phyloP scores from a whole-genome alignment of 257 asterid genomes.

The Linaria vulgaris region DNA sequence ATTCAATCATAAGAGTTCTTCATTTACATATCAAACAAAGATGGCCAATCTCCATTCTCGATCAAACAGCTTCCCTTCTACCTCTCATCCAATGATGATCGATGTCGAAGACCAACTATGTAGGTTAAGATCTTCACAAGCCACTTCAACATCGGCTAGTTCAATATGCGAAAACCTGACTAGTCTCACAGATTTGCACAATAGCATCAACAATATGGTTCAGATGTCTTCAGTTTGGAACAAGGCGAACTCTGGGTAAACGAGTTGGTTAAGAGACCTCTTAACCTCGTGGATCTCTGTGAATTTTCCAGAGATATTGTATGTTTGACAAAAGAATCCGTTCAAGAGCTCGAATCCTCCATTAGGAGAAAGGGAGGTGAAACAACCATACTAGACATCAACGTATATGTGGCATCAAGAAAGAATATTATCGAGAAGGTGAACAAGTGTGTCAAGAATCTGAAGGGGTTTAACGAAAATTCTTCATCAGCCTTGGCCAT shows the following conservation, averaged over 20 bases:
- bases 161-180: conserved; percentile 26
- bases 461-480: conserved; percentile 1
- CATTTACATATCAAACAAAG: background rate
- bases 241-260: conserved; percentile 20
- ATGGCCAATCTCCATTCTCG: conserved; percentile 32
- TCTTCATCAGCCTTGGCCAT: conserved; percentile 5
- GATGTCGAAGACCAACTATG: conserved; percentile 24
- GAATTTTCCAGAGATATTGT: conserved; percentile 23
- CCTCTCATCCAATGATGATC: conserved; percentile 34
- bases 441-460: conserved; percentile 29
- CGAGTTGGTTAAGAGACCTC: conserved; percentile 34
- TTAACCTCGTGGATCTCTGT: conserved; percentile 33
- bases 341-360: conserved; percentile 35
- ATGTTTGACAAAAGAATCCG: conserved; percentile 28
- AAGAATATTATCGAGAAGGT: conserved; percentile 28
- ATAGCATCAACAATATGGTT: conserved; percentile 33
- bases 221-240: conserved; percentile 37
- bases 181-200: conserved; percentile 32
- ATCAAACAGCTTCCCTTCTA: conserved; percentile 42
- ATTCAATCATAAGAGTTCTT: conserved; percentile 1
- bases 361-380: conserved; percentile 26
- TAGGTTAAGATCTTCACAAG: conserved; percentile 32
- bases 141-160: conserved; percentile 27
- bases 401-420: conserved; percentile 27
- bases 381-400: conserved; percentile 14